Evolutionary conservation across 108 stramenopile species (phyloP).

Genomic region (Pseudonitzschia multistriata): DNA sequence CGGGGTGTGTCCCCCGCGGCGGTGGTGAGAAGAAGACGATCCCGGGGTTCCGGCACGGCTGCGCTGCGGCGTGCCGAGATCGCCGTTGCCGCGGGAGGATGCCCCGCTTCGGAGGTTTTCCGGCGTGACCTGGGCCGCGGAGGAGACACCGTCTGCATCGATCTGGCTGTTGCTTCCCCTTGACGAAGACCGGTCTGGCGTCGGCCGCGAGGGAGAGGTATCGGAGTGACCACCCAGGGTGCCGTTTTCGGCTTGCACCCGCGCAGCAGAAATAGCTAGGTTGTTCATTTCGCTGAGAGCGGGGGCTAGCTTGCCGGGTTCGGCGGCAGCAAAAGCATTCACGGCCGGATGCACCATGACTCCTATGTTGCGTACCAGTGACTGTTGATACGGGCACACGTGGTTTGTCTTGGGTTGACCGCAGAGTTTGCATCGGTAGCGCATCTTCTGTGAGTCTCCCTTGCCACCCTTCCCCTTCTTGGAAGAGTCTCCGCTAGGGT

Average conservation of each 20-base stretch:
- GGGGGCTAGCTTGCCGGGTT: slow-evolving; percentile 69
- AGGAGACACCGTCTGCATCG: neutral
- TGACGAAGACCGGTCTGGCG: slow-evolving; percentile 33
- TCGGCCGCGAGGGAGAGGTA: slow-evolving; percentile 42
- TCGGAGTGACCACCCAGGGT: slow-evolving; percentile 12
- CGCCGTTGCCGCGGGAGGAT: neutral
- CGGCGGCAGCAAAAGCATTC: slow-evolving; percentile 70
- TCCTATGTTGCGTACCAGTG: slow-evolving; percentile 73
- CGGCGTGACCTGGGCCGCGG: slow-evolving; percentile 54
- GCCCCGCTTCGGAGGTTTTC: slow-evolving; percentile 24
- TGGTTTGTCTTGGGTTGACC: slow-evolving; percentile 82
- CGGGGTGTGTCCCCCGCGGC: slow-evolving; percentile 12
- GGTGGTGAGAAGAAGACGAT: neutral
- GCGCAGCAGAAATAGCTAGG: slow-evolving; percentile 40
- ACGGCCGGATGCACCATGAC: slow-evolving; percentile 67
- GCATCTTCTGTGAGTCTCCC: slow-evolving; percentile 42
- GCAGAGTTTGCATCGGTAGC: slow-evolving; percentile 78
- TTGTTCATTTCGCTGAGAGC: slow-evolving; percentile 82
- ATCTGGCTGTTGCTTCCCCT: neutral
- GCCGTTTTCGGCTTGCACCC: neutral
- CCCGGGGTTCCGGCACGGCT: slow-evolving; percentile 14
- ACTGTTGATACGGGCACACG: slow-evolving; percentile 63
- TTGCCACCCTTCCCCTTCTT: slow-evolving; percentile 19
- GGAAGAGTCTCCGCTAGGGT: slow-evolving; percentile 20
- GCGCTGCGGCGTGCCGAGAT: slow-evolving; percentile 21